A percentile compares a stretch with the other conserved stretches of the same genome.
Conservation (phyloP, 2,329 filamentous ascomycete species). For the Volutella citrinella region DNA sequence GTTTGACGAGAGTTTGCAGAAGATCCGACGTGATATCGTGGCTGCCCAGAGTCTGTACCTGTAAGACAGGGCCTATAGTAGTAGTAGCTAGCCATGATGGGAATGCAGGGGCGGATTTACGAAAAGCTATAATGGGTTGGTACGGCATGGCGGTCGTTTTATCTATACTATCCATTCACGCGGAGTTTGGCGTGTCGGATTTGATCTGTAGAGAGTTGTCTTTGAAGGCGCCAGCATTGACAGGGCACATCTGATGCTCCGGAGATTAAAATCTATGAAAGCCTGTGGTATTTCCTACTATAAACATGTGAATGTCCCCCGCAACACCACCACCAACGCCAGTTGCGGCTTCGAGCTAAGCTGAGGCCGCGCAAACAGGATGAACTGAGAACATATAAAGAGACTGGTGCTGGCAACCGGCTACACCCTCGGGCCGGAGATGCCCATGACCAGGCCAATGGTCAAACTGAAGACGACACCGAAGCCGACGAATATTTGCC, state of each 20-base stretch:
- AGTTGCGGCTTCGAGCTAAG: too few species aligned
- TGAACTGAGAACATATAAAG: too few species aligned
- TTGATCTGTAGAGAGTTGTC: constrained; percentile 13
- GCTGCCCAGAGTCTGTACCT: constrained; percentile 92
- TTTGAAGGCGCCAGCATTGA: constrained; percentile 7
- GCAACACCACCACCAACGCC: too few species aligned
- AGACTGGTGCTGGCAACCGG: too few species aligned
- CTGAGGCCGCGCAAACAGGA: too few species aligned
- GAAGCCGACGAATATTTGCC: constrained; percentile 81
- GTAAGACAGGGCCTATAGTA: constrained; percentile 38
- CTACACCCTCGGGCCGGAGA: constrained; percentile 34
- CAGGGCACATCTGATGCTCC: constrained; percentile 6
- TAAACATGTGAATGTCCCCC: constrained; percentile 11
- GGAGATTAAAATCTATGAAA: constrained; percentile 20
- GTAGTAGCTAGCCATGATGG: constrained; percentile 4
- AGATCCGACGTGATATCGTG: constrained; percentile 91
- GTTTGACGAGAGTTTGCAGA: constrained; percentile 81
- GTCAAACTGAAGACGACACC: constrained; percentile 77
- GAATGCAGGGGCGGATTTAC: constrained; percentile 5
- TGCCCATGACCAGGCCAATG: constrained; percentile 64
- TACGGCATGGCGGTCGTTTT: constrained; percentile 15
- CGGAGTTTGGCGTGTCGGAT: constrained; percentile 24
- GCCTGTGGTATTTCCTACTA: constrained; percentile 9
- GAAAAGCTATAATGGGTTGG: constrained; percentile 8
- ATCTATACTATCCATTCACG: constrained; percentile 19